A percentile compares a stretch with the other conserved stretches of the same genome.
Conservation (phyloP, 257 asterid species). For the Rauvolfia tetraphylla region DNA sequence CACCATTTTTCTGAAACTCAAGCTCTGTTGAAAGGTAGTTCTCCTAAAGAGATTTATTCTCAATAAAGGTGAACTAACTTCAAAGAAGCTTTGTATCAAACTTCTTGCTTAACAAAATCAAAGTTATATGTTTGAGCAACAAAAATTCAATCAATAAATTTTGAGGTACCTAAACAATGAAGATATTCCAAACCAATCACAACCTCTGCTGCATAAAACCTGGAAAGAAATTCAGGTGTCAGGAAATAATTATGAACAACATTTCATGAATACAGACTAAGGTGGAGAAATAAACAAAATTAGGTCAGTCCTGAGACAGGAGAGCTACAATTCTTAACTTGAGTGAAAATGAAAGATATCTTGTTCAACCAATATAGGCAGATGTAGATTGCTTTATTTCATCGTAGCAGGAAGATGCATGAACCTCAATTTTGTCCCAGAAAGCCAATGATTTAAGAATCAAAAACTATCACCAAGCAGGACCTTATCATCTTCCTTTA, state of each 20-base stretch:
- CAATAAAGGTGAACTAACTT: not conserved
- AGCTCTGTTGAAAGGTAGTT: not conserved
- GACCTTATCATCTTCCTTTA: no score
- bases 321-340: no score
- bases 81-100: not conserved
- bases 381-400: no score
- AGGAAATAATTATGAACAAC: not conserved
- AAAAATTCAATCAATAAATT: not conserved
- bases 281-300: no score
- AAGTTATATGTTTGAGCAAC: not conserved
- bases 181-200: slow-evolving; percentile 92
- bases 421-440: no score
- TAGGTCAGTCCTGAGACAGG: no score
- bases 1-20: slow-evolving; percentile 4
- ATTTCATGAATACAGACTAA: not conserved
- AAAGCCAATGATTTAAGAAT: not conserved
- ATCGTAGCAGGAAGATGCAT: no score
- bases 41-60: not conserved
- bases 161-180: slow-evolving; percentile 80
- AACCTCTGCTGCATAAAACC: slow-evolving; percentile 97
- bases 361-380: no score
- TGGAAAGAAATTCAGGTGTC: slow-evolving; percentile 24
- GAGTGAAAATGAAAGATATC: no score
- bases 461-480: not conserved
- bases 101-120: not conserved